Evolutionary conservation across 352 stramenopile genomes (phyloP).

Genomic region (Phytophthora palmivora): DNA sequence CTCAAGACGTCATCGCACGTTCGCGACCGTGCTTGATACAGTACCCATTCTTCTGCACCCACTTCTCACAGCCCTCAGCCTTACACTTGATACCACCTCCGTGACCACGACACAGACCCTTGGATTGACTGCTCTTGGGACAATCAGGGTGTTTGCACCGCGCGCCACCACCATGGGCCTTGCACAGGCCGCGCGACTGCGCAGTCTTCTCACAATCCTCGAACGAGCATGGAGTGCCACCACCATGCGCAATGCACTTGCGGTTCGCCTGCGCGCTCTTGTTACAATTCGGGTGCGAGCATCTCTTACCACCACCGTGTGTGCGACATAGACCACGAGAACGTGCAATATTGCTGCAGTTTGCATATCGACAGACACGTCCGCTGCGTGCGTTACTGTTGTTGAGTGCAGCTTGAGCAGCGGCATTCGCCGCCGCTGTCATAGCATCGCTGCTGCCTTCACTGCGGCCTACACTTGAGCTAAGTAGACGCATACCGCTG

Average conservation of each 20-base stretch:
- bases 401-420: conserved; percentile 33
- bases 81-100: conserved; percentile 90
- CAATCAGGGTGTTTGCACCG: conserved; percentile 88
- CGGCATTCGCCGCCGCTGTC: conserved; percentile 33
- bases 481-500: conserved; percentile 71
- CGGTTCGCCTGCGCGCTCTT: conserved; percentile 90
- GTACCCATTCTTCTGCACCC: conserved; percentile 91
- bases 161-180: conserved; percentile 82
- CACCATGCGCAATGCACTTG: conserved; percentile 89
- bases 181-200: conserved; percentile 85
- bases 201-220: conserved; percentile 89
- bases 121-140: conserved; percentile 86
- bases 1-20: conserved; percentile 65
- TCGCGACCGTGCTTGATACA: conserved; percentile 91
- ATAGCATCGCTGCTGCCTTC: conserved; percentile 44
- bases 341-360: conserved; percentile 89
- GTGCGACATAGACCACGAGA: conserved; percentile 80
- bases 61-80: conserved; percentile 87
- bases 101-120: conserved; percentile 83
- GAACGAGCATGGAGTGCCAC: conserved; percentile 86
- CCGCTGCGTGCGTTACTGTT: conserved; percentile 51
- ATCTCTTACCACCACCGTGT: conserved; percentile 81
- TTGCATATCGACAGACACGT: conserved; percentile 80
- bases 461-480: conserved; percentile 69
- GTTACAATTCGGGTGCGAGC: conserved; percentile 84